Base-by-base conservation (phyloP, 306 rosid genomes). In the Sphenostylis stenocarpa region DNA sequence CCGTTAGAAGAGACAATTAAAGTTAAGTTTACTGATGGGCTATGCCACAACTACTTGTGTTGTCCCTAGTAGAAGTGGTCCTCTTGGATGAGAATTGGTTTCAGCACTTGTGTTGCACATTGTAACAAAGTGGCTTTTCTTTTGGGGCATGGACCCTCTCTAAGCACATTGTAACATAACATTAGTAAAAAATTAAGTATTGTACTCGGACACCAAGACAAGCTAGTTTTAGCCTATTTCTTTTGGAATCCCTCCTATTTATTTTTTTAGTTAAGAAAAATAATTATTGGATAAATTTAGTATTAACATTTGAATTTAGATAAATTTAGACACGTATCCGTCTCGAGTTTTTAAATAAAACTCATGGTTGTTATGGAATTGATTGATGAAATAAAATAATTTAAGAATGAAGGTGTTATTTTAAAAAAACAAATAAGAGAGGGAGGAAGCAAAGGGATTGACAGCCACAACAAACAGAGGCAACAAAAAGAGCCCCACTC, bases 11-110 rank as follows among this genome's bases (percentile, higher is more conserved):
- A 51, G 3, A 1, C 14, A 2, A 53, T 55, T 20, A 63, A 63
- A 63, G 63, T 33, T 17, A 16, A 71, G 8, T 36, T 3, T 38
- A 47, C 51, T 47, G 3, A 66, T 65, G n/a, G 6, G 39, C 34
- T 21, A 21, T 10, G 63, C 3, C 45, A 41, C 45, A 41, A 60
- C 10, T 14, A 21, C 20, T 7, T 19, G 57, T 8, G 4, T 57
- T 81, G 80, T 81, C 66, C 57, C 39, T 67, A 1, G 72, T 57
- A 34, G 57, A 47, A 58, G 73, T 68, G 81, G 84, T 75, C 84
- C 77, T 81, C 33, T 24, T 68, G 43, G 48, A 49, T 49, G 52
- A 47, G 4, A 45, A 45, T 33, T 74, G 33, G 17, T 44, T 26
- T 58, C 3, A 43, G 39, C 41, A 4, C 28, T 63, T 33, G 4